Conservation (phyloP, 768 basidiomycete genomes). For the Crassisporium funariophilum region DNA sequence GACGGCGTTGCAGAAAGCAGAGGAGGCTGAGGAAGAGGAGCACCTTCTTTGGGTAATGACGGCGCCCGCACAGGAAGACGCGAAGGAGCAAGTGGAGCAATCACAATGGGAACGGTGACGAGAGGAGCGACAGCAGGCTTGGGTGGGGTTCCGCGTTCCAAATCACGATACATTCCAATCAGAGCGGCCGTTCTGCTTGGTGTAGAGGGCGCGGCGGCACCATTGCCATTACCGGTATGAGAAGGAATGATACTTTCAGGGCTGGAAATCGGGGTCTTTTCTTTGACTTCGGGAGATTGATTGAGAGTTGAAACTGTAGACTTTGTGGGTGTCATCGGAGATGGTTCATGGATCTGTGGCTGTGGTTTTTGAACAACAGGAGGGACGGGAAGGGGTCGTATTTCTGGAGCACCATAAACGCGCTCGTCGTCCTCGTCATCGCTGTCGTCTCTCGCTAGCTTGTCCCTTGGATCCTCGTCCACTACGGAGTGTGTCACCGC, state of each 20-base stretch:
- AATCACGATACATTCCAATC: constrained; percentile 86
- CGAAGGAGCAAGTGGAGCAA: constrained; percentile 39
- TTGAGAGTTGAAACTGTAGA: constrained; percentile 18
- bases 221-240: constrained; percentile 17
- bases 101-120: constrained; percentile 22
- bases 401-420: constrained; percentile 19
- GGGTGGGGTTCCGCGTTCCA: constrained; percentile 50
- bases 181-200: constrained; percentile 73
- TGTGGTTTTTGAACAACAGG: constrained; percentile 19
- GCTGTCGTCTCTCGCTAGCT: constrained; percentile 40
- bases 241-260: constrained; percentile 7
- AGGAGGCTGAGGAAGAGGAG: constrained; percentile 22
- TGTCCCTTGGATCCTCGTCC: constrained; percentile 38
- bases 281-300: constrained; percentile 13
- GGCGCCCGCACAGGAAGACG: constrained; percentile 41
- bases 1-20: constrained; percentile 24
- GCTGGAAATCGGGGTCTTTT: constrained; percentile 7
- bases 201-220: constrained; percentile 16
- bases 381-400: constrained; percentile 29
- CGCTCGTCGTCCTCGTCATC: constrained; percentile 29
- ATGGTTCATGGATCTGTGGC: constrained; percentile 17
- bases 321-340: constrained; percentile 14
- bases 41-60: constrained; percentile 21
- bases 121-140: constrained; percentile 21
- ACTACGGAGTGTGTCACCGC: constrained; percentile 21